Evolutionary conservation across 768 basidiomycete species (phyloP).

Genomic region (Antrodiella citrinella): DNA sequence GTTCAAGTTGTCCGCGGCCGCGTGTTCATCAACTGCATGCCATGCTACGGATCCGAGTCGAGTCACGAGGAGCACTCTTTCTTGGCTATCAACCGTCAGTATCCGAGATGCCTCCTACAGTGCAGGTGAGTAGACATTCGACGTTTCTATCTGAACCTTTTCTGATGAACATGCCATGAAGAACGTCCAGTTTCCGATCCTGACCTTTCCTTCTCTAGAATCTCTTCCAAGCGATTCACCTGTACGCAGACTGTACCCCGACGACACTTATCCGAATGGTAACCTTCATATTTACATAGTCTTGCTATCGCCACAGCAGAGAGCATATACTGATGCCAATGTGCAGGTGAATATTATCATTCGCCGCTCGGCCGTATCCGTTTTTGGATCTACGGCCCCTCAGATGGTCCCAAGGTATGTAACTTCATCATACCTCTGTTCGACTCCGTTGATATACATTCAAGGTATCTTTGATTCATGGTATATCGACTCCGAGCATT

Average conservation of each 20-base stretch:
- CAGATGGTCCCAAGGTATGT: conserved; percentile 53
- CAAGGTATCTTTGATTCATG: conserved; percentile 68
- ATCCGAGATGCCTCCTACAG: too few relatives aligned
- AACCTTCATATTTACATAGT: too few relatives aligned
- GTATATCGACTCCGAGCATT: conserved; percentile 64
- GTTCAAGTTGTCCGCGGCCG: too few relatives aligned
- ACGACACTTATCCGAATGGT: conserved; percentile 24
- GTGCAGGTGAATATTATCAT: conserved; percentile 47
- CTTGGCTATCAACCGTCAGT: too few relatives aligned
- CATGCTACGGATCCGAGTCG: too few relatives aligned
- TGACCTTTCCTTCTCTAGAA: conserved; percentile 20
- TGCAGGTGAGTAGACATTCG: too few relatives aligned
- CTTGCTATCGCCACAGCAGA: too few relatives aligned
- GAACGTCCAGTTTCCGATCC: conserved; percentile 18
- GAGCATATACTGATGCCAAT: conserved; percentile 21
- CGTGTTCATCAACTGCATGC: too few relatives aligned
- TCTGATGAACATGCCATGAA: too few relatives aligned
- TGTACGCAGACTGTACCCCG: conserved; percentile 22
- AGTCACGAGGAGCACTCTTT: too few relatives aligned
- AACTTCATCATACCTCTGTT: not conserved
- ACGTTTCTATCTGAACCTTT: too few relatives aligned
- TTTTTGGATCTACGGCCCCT: conserved; percentile 73
- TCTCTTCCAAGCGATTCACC: conserved; percentile 11
- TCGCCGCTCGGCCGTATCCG: conserved; percentile 54
- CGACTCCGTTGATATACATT: not conserved